These are phyloP conservation scores for Cryphonectria naterciae DNA, from an alignment of 2,329 filamentous ascomycete species.

Conservation along the genomic window DNA sequence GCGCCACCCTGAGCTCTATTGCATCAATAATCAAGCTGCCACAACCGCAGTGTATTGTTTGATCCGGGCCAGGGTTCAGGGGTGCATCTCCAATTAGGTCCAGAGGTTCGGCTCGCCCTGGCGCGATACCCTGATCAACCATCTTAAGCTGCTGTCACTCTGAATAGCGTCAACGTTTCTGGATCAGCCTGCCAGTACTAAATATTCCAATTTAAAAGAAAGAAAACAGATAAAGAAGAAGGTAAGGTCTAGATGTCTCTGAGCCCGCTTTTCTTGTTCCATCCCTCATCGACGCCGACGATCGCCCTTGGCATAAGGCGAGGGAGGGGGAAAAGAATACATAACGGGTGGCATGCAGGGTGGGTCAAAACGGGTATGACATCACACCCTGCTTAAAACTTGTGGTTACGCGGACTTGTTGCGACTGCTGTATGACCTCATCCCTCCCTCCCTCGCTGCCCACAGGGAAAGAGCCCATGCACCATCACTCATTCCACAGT, in stretches of 20 bases:
- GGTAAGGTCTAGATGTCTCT: neutral
- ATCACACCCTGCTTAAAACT: conserved; percentile 5
- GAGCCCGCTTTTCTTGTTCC: neutral
- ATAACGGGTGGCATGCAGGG: neutral
- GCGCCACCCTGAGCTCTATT: neutral
- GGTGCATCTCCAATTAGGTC: neutral
- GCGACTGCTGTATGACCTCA: conserved; percentile 11
- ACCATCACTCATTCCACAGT: neutral
- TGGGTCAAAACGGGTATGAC: conserved; percentile 14
- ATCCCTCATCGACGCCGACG: neutral
- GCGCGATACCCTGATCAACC: neutral
- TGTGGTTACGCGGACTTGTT: neutral
- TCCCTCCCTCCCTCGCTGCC: conserved; percentile 7
- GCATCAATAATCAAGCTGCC: neutral
- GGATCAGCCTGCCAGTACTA: neutral
- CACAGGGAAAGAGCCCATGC: neutral
- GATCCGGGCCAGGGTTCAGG: neutral
- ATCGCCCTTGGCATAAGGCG: neutral
- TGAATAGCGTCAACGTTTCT: neutral
- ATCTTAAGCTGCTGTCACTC: neutral
- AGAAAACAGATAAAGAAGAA: neutral
- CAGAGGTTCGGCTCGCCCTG: conserved; percentile 3
- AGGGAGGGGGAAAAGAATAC: neutral
- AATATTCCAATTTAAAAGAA: neutral
- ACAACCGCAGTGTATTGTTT: neutral